Evolutionary conservation across 495 filamentous ascomycete genomes (phyloP).

Genomic region (Trichoderma virens): DNA sequence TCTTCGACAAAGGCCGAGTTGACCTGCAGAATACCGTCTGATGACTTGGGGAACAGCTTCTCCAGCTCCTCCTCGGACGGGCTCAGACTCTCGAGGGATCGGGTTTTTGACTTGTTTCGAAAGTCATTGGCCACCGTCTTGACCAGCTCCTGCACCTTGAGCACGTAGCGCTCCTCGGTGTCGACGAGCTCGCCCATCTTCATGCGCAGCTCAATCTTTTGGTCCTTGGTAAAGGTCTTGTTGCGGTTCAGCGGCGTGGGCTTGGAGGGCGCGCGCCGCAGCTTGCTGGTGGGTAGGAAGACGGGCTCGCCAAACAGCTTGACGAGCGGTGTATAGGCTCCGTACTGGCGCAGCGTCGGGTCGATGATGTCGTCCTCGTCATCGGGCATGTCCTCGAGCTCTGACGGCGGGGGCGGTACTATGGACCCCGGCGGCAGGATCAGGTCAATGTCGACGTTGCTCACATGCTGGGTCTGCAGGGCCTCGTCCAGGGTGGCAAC

Average conservation of each 20-base stretch:
- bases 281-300: constrained; percentile 79
- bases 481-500: constrained; percentile 61
- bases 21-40: constrained; percentile 67
- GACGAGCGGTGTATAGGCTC: constrained; percentile 63
- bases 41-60: constrained; percentile 70
- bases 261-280: constrained; percentile 81
- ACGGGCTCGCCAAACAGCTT: constrained; percentile 71
- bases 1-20: constrained; percentile 72
- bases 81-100: constrained; percentile 54
- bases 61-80: constrained; percentile 64
- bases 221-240: constrained; percentile 64
- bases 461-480: constrained; percentile 67
- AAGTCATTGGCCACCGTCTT: constrained; percentile 68
- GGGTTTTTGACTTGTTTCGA: constrained; percentile 54
- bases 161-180: constrained; percentile 89
- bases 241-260: constrained; percentile 68
- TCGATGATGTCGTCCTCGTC: constrained; percentile 55
- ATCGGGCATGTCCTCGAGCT: constrained; percentile 45
- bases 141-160: constrained; percentile 73
- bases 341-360: constrained; percentile 58
- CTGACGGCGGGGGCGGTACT: constrained; percentile 41
- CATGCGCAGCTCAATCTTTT: constrained; percentile 74
- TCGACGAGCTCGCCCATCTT: constrained; percentile 89
- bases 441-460: constrained; percentile 82
- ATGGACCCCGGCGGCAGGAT: constrained; percentile 73